phyloP scores from a whole-genome alignment of 768 basidiomycete species.

The Mycena vitilis region DNA sequence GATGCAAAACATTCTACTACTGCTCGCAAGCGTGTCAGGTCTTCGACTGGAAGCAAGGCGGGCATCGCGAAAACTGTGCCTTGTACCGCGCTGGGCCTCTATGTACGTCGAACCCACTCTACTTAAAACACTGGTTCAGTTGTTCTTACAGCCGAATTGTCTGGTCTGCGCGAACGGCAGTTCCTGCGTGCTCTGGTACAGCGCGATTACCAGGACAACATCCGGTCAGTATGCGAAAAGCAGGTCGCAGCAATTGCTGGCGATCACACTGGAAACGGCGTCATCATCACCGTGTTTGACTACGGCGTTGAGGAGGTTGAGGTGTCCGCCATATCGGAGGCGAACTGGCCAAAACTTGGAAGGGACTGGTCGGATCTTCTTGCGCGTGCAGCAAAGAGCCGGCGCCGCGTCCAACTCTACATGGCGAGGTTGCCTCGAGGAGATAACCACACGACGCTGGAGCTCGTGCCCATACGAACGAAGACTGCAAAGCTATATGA shows the following conservation, averaged over 20 bases:
- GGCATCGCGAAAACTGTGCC: conserved; percentile 6
- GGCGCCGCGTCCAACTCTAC: too few relatives aligned
- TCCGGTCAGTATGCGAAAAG: not conserved
- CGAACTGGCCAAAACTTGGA: not conserved
- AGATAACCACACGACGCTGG: too few relatives aligned
- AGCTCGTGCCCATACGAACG: too few relatives aligned
- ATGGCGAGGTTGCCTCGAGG: too few relatives aligned
- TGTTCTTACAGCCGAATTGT: not conserved
- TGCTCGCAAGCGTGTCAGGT: not conserved
- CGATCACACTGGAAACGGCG: not conserved
- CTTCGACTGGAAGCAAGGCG: conserved; percentile 3
- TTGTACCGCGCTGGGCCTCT: not conserved
- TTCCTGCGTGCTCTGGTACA: conserved; percentile 5
- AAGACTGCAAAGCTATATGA: too few relatives aligned
- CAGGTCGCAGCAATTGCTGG: not conserved
- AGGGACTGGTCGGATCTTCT: too few relatives aligned
- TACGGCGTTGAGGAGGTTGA: not conserved
- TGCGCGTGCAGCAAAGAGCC: too few relatives aligned
- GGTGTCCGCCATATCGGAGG: not conserved
- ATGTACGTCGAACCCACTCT: not conserved
- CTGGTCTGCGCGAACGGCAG: not conserved
- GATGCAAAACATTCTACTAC: not conserved
- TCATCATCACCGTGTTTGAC: conserved; percentile 7
- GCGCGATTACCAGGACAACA: not conserved
- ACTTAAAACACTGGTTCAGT: not conserved